A percentile compares a stretch with the other conserved stretches of the same genome.
Evolutionary conservation across 306 rosid species (phyloP).

Genomic region (Datisca glomerata): DNA sequence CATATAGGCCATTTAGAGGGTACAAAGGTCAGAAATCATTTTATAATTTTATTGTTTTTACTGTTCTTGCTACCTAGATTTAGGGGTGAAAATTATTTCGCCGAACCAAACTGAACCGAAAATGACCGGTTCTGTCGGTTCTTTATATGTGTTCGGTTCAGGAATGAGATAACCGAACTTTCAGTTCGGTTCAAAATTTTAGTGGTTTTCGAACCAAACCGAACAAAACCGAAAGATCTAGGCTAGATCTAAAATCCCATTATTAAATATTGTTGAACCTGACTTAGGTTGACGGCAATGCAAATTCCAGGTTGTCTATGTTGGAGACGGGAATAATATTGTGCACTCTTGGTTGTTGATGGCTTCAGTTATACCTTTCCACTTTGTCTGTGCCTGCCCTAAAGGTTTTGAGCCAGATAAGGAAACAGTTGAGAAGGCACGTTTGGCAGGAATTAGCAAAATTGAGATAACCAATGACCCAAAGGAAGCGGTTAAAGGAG

Average conservation of each 20-base stretch:
- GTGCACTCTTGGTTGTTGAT: slow-evolving; percentile 94
- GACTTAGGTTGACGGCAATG: slow-evolving; percentile 1
- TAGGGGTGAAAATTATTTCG: too few species aligned
- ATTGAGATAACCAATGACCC: slow-evolving; percentile 87
- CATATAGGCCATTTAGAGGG: slow-evolving; percentile 77
- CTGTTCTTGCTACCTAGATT: too few species aligned
- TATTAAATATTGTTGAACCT: slow-evolving; percentile 1
- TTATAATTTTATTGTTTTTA: slow-evolving; percentile 2
- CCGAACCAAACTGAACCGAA: too few species aligned
- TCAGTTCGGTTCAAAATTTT: too few species aligned
- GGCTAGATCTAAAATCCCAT: slow-evolving; percentile 1
- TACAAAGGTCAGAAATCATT: slow-evolving; percentile 53
- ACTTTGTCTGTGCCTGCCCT: slow-evolving; percentile 88
- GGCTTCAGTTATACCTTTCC: slow-evolving; percentile 85
- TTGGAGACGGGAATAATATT: slow-evolving; percentile 96
- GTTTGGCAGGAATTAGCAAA: slow-evolving; percentile 75
- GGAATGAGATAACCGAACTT: too few species aligned
- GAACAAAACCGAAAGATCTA: too few species aligned
- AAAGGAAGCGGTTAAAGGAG: slow-evolving; percentile 83
- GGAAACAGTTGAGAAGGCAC: slow-evolving; percentile 72
- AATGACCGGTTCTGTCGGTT: too few species aligned
- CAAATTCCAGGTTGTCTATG: slow-evolving; percentile 69
- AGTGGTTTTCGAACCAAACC: too few species aligned
- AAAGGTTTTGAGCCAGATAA: slow-evolving; percentile 89
- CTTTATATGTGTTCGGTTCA: too few species aligned